These are phyloP conservation scores for Aurantiochytrium sp. DNA, from an alignment of 108 stramenopile genomes.

Conservation along the genomic window DNA sequence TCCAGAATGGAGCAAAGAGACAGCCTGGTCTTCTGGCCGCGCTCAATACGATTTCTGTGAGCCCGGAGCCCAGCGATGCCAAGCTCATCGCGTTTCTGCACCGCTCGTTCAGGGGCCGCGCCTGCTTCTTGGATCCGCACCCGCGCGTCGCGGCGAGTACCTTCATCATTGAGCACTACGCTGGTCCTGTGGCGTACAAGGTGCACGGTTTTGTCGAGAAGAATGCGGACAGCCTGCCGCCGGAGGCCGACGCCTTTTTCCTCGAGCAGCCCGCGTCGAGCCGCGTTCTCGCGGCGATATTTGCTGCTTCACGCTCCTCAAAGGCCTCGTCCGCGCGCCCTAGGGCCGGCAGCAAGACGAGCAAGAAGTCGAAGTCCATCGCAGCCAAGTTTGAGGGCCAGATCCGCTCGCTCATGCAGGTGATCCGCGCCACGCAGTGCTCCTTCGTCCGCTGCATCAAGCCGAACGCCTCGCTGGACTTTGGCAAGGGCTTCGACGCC, in stretches of 20 bases:
- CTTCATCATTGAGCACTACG: conserved; percentile 51
- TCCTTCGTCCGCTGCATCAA: conserved; percentile 8
- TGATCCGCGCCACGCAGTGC: not conserved
- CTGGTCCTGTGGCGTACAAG: conserved; percentile 46
- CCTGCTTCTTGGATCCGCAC: not conserved
- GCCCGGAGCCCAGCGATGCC: conserved; percentile 70
- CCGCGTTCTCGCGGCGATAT: not conserved
- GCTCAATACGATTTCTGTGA: conserved; percentile 13
- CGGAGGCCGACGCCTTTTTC: not conserved
- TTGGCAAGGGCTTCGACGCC: not conserved
- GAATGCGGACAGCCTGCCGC: conserved; percentile 42
- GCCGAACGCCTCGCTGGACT: not conserved
- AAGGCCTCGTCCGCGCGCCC: too few species aligned
- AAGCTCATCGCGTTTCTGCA: not conserved
- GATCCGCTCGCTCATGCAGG: conserved; percentile 2
- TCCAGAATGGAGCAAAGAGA: not conserved
- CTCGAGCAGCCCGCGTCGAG: too few species aligned
- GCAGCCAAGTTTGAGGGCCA: conserved; percentile 10
- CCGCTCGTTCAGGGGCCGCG: not conserved
- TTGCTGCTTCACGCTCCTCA: too few species aligned
- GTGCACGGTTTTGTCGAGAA: conserved; percentile 52
- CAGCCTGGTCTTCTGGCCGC: not conserved
- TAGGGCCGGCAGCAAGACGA: not conserved
- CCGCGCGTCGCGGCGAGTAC: not conserved
- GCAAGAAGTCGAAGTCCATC: not conserved